Conservation (phyloP, 1,284 basidiomycete species). For the Naganishia sp. region DNA sequence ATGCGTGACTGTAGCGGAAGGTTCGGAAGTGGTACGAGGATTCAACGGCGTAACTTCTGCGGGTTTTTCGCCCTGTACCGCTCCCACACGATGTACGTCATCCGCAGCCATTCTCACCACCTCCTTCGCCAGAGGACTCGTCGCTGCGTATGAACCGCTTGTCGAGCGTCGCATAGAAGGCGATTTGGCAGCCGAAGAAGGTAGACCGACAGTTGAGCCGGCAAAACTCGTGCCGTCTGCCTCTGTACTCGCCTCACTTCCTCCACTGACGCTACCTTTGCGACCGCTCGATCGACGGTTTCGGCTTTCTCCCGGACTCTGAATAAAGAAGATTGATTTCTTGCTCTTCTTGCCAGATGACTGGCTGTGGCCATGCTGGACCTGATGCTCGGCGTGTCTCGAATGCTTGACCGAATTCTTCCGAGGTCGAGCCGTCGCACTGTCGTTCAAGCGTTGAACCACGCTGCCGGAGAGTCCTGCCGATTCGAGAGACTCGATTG, state of each 20-base stretch:
- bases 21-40: constrained; percentile 6
- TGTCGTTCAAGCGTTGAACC: constrained; percentile 13
- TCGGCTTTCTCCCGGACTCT: constrained; percentile 26
- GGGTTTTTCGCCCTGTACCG: neutral
- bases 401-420: constrained; percentile 1
- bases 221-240: constrained; percentile 24
- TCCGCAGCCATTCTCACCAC: neutral
- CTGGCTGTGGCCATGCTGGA: neutral
- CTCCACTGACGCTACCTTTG: constrained; percentile 27
- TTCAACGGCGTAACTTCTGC: neutral
- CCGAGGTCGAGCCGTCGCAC: constrained; percentile 2
- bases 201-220: constrained; percentile 21
- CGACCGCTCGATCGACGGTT: constrained; percentile 6
- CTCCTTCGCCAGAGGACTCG: constrained; percentile 14
- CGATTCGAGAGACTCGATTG: neutral
- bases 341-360: constrained; percentile 30
- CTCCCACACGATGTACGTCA: neutral
- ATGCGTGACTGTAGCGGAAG: neutral
- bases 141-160: constrained; percentile 4
- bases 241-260: constrained; percentile 29
- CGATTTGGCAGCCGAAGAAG: constrained; percentile 6
- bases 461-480: constrained; percentile 6
- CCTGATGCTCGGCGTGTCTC: constrained; percentile 5
- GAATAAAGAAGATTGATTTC: constrained; percentile 35
- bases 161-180: neutral